Evolutionary conservation across 2,329 filamentous ascomycete genomes (phyloP).

Genomic region (Monosporascus sp.): DNA sequence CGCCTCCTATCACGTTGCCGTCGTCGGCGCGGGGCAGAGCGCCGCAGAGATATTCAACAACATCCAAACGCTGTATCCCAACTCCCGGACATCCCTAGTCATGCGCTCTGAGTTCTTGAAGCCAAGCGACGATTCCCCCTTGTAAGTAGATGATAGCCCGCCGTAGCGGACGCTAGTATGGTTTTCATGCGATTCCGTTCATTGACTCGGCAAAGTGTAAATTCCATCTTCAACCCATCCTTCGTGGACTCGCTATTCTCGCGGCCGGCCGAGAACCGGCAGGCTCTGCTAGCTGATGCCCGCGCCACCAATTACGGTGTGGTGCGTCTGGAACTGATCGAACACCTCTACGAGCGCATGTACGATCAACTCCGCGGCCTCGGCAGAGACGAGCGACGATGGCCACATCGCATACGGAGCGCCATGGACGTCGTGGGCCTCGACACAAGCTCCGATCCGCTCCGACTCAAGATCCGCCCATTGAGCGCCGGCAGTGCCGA

Average conservation of each 20-base stretch:
- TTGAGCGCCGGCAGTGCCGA: conserved; percentile 32
- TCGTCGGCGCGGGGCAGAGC: conserved; percentile 86
- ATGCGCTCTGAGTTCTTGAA: conserved; percentile 79
- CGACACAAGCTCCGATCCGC: conserved; percentile 42
- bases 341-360: conserved; percentile 79
- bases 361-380: conserved; percentile 77
- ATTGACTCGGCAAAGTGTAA: conserved; percentile 55
- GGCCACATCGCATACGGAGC: conserved; percentile 77
- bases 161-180: neutral
- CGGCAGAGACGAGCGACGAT: conserved; percentile 61
- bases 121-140: conserved; percentile 92
- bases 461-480: conserved; percentile 57
- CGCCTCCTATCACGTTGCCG: conserved; percentile 66
- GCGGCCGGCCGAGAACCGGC: conserved; percentile 57
- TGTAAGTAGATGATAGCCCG: conserved; percentile 51
- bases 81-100: conserved; percentile 69
- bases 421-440: conserved; percentile 61
- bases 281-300: conserved; percentile 58
- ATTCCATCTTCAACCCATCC: conserved; percentile 91
- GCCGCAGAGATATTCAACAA: conserved; percentile 95
- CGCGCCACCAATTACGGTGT: conserved; percentile 92
- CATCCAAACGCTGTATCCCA: conserved; percentile 74
- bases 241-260: conserved; percentile 73
- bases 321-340: conserved; percentile 83
- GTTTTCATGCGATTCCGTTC: neutral